Evolutionary conservation across 179 eudicot genomes (phyloP).

Genomic region (Sideroxylon spinosum): DNA sequence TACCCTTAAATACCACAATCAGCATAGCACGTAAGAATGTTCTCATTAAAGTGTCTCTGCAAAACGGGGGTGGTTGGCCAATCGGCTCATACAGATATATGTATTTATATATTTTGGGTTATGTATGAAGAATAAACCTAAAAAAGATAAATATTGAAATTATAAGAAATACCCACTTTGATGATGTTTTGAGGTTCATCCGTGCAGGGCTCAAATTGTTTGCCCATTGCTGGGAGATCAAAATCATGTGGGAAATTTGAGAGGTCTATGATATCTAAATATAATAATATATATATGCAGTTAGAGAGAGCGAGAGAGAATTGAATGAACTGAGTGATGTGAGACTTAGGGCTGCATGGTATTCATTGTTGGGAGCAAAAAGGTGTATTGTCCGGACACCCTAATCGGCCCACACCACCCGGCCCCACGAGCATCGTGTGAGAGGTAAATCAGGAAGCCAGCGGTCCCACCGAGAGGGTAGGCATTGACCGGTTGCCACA

Average conservation of each 20-base stretch:
- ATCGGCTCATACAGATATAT: background rate
- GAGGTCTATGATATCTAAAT: background rate
- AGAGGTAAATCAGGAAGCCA: too few species aligned
- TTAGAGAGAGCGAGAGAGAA: background rate
- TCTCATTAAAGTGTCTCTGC: background rate
- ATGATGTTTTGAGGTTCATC: slow-evolving; percentile 14
- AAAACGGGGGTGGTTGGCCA: slow-evolving; percentile 3
- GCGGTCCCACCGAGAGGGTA: too few species aligned
- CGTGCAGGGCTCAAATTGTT: slow-evolving; percentile 15
- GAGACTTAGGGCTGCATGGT: background rate
- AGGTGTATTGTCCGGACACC: too few species aligned
- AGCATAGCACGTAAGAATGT: background rate
- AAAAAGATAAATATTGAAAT: background rate
- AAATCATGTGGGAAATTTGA: slow-evolving; percentile 12
- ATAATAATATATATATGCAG: too few species aligned
- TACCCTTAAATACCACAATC: background rate
- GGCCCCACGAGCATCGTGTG: too few species aligned
- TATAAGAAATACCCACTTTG: slow-evolving; percentile 5
- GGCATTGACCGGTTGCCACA: too few species aligned
- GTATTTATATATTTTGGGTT: background rate
- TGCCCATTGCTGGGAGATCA: slow-evolving; percentile 3
- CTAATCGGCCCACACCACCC: too few species aligned
- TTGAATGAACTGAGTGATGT: background rate
- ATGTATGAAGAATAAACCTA: background rate
- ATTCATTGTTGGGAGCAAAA: background rate